These are phyloP conservation scores for Linum lewisii DNA, from an alignment of 345 rosid genomes.

Conservation along the genomic window DNA sequence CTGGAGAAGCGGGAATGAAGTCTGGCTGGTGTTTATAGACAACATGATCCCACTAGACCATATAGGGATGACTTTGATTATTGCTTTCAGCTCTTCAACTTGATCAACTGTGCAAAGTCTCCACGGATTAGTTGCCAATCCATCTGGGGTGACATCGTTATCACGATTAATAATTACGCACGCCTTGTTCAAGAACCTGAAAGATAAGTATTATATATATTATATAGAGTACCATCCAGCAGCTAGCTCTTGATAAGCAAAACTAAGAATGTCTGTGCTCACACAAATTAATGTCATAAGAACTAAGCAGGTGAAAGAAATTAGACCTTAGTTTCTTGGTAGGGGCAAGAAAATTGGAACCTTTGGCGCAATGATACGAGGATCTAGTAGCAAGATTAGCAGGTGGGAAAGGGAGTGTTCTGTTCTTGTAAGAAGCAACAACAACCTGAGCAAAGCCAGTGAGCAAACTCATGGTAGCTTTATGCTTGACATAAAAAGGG, in stretches of 20 bases:
- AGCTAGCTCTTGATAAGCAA: too few relatives aligned
- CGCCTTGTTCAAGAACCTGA: slow-evolving; percentile 67
- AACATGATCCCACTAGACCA: slow-evolving; percentile 72
- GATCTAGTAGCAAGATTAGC: slow-evolving; percentile 19
- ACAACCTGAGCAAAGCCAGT: slow-evolving; percentile 42
- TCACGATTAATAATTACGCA: slow-evolving; percentile 41
- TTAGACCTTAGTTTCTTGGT: slow-evolving; percentile 4
- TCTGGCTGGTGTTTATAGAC: slow-evolving; percentile 56
- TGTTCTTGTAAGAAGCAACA: slow-evolving; percentile 33
- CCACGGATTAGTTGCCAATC: slow-evolving; percentile 61
- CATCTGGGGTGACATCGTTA: slow-evolving; percentile 44
- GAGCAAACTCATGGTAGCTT: slow-evolving; percentile 33
- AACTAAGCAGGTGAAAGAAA: neutral
- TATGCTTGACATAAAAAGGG: slow-evolving; percentile 38
- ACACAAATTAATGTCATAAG: too few relatives aligned
- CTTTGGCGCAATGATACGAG: slow-evolving; percentile 43
- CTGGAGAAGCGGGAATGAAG: slow-evolving; percentile 49
- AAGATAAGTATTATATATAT: neutral
- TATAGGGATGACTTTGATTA: slow-evolving; percentile 51
- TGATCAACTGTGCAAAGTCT: slow-evolving; percentile 61
- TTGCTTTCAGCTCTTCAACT: slow-evolving; percentile 74
- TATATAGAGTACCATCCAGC: too few relatives aligned
- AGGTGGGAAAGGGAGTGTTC: slow-evolving; percentile 40
- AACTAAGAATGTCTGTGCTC: too few relatives aligned
- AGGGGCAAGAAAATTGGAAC: slow-evolving; percentile 36